Base-by-base conservation (phyloP, 768 basidiomycete genomes). In the Boletus speciosus region DNA sequence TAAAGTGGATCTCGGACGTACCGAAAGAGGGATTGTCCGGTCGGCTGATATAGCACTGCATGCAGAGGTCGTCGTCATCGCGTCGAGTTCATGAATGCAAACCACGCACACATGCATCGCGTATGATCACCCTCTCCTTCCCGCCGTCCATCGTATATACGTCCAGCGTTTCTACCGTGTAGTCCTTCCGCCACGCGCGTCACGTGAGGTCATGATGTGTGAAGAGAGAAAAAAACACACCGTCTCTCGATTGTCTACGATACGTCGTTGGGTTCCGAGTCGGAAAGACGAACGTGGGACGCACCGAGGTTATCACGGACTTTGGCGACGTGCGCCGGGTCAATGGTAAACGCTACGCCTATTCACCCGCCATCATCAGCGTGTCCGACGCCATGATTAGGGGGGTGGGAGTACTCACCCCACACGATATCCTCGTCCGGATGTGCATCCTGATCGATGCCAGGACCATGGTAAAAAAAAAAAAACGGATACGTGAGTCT, bases 1-100 rank as follows among this genome's bases (percentile, higher is more conserved):
- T 19, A 19, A 19, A 19, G 19, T 19, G 19, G 19, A 19, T 25
- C 25, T 40, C 27, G 35, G 21, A 42, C 82, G 46, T 57, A 94
- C 93, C 77, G 66, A 98, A 96, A 0, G 91, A 92, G 0, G 92
- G 90, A 59, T 95, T 95, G 59, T 90, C 84, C n/a, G 83, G 82
- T 37, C 82, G 79, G 2, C 93, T 94, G 14, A 96, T 88, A 68
- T 95, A 98, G 52, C 91, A 89, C 83, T 90, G 37, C 14, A 15
- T 90, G 37, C 14, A 15, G 12, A 49, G 51, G 4, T 49, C n/a
- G 29, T 47, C 19, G 47, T 51, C 42, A 38, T 29, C 10, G 0
- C 31, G 9, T 6, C 12, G 21, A 35, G 15, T 15, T 35, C 14
- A 43, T 10, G 3, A 35, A 19, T 5, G 11, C 19, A 10, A 7